These are phyloP conservation scores for Cyclostephanos invisitatus DNA, from an alignment of 108 stramenopile genomes.

Conservation along the genomic window DNA sequence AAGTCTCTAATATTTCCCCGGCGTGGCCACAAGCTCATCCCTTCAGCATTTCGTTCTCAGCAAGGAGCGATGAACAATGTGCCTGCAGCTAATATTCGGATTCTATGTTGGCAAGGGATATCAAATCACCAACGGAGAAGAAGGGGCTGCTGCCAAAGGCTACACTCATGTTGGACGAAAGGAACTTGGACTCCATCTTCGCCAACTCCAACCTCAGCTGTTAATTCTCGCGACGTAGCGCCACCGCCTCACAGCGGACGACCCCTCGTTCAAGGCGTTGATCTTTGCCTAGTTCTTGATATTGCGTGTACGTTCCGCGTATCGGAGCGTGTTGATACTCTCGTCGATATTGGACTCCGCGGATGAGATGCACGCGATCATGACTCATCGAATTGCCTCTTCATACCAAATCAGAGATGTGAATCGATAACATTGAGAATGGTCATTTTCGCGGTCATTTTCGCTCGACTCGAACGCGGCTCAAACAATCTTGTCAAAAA, in stretches of 20 bases:
- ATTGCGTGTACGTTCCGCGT: constrained; percentile 85
- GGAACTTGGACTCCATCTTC: constrained; percentile 43
- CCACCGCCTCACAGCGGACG: constrained; percentile 71
- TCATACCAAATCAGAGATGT: background rate
- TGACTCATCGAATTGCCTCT: constrained; percentile 78
- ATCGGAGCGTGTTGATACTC: constrained; percentile 89
- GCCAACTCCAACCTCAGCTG: constrained; percentile 62
- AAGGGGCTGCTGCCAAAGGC: background rate
- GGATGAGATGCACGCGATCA: constrained; percentile 83
- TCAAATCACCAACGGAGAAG: background rate
- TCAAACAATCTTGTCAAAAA: background rate
- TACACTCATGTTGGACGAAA: background rate
- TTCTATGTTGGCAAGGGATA: constrained; percentile 26
- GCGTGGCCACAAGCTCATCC: constrained; percentile 19
- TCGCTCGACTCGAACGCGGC: background rate
- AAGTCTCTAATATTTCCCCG: constrained; percentile 53
- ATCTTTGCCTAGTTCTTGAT: constrained; percentile 83
- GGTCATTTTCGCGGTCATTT: background rate
- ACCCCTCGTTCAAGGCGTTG: constrained; percentile 72
- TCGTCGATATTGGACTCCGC: constrained; percentile 77
- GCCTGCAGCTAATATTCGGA: constrained; percentile 38
- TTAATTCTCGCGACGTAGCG: constrained; percentile 73
- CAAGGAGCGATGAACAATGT: constrained; percentile 46
- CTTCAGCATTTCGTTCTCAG: constrained; percentile 48
- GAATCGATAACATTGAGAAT: background rate